Evolutionary conservation across 495 filamentous ascomycete genomes (phyloP).

Genomic region (Penicillium argentinense): DNA sequence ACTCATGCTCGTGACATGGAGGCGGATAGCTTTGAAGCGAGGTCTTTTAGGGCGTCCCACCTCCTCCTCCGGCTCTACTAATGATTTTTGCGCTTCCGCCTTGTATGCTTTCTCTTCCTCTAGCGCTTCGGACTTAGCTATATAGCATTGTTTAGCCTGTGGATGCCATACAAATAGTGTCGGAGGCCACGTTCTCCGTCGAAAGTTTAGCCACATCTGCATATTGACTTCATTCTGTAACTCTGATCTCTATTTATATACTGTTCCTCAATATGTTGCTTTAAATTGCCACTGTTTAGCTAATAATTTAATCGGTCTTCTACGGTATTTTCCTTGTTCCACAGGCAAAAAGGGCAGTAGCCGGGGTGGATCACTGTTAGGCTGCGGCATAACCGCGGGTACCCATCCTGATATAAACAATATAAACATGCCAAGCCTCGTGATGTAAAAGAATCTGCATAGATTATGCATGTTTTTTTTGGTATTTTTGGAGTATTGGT

Average conservation of each 20-base stretch:
- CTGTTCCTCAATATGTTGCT: constrained; percentile 19
- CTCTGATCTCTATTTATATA: constrained; percentile 5
- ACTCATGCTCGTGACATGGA: constrained; percentile 9
- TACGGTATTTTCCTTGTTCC: constrained; percentile 1
- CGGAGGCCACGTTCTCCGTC: constrained; percentile 13
- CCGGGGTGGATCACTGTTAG: constrained; percentile 16
- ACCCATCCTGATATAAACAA: too few relatives aligned
- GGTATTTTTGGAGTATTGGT: too few relatives aligned
- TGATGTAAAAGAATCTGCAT: too few relatives aligned
- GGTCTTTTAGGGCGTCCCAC: constrained; percentile 4
- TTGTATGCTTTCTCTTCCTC: constrained; percentile 18
- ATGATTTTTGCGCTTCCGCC: constrained; percentile 7
- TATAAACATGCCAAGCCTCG: too few relatives aligned
- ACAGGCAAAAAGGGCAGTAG: constrained; percentile 19
- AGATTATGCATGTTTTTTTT: too few relatives aligned
- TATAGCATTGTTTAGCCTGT: constrained; percentile 20
- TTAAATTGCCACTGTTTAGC: constrained; percentile 18
- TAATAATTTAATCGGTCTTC: constrained; percentile 17
- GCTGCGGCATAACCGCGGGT: too few relatives aligned
- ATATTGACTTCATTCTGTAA: constrained; percentile 4
- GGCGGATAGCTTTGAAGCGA: constrained; percentile 11
- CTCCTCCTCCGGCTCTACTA: constrained; percentile 1
- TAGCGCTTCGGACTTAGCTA: constrained; percentile 12
- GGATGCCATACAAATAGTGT: constrained; percentile 15
- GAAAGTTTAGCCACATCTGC: constrained; percentile 13